A percentile compares a stretch with the other conserved stretches of the same genome.
phyloP scores from a whole-genome alignment of 306 rosid species.

The Cajanus cajan region DNA sequence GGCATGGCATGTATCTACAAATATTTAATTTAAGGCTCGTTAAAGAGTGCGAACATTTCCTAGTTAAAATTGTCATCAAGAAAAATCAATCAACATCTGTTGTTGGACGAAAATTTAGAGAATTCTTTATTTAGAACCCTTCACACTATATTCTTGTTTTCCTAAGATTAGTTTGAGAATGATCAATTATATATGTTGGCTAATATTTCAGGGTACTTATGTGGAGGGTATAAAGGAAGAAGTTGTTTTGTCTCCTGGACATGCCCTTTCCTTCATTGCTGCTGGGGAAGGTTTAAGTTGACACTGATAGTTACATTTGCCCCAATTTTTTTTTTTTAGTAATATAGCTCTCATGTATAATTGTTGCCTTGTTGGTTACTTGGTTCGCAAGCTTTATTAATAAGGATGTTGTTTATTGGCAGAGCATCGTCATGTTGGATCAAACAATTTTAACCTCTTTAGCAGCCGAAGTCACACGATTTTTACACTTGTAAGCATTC shows the following conservation, averaged over 20 bases:
- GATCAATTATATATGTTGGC: constrained; percentile 11
- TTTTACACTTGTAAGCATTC: constrained; percentile 81
- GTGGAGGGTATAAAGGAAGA: constrained; percentile 99
- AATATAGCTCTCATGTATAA: constrained; percentile 5
- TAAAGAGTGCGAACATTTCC: background rate
- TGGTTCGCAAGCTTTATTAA: constrained; percentile 5
- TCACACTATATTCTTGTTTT: background rate
- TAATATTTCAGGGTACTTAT: constrained; percentile 82
- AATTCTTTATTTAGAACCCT: constrained; percentile 14
- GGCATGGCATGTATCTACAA: background rate
- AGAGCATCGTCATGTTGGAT: constrained; percentile 99
- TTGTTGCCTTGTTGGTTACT: constrained; percentile 14
- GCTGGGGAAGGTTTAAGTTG: constrained; percentile 84
- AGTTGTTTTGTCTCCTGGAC: constrained; percentile 96
- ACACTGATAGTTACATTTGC: constrained; percentile 20
- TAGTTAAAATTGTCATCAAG: background rate
- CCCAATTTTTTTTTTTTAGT: background rate
- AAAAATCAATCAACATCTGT: background rate
- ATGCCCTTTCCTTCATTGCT: constrained; percentile 95
- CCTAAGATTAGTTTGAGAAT: constrained; percentile 7
- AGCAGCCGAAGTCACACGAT: constrained; percentile 99
- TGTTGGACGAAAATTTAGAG: background rate
- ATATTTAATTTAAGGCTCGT: background rate
- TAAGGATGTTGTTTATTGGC: constrained; percentile 39
- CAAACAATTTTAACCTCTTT: constrained; percentile 93